Base-by-base conservation (phyloP, 2,329 filamentous ascomycete species). In the Trichophyton simii region DNA sequence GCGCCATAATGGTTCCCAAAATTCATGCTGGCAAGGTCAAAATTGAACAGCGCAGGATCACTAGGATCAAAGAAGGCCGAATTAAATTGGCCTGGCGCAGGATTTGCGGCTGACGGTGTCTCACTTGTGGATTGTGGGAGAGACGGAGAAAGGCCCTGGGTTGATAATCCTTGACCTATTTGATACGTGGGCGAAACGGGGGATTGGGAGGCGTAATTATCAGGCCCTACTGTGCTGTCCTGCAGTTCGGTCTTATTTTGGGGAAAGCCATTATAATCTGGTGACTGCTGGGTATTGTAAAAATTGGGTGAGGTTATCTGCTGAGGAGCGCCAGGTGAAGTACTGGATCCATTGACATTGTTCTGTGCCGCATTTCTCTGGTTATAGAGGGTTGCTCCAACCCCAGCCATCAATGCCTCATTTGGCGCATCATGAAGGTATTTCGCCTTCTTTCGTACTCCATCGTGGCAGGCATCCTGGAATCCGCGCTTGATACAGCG, bases 381-480 rank as follows among this genome's bases (percentile, higher is more conserved):
- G 79, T 70, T 82, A 68, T 76, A 75, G 64, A 70, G 82, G 69
- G 87, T 89, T 68, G 84, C 87, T 3, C 87, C 86, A 57, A 94
- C 81, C 48, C 94, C 90, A n/a, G 91, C 89, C 71, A 92, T 83
- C 64, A 96, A 80, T 54, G 91, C 91, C 72, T 95, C 91, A 59
- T 90, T 85, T 41, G 92, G 91, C 28, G 92, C 91, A 80, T 97
- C 94, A 71, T 97, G 91, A 61, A 99, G 87, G 74, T 99, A 99
- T 75, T 99, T 99, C 59, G 94, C 94, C 81, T 97, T 99, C 76
- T 99, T 99, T 65, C 94, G 87, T 59, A 97, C 91, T 60, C 94
- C 94, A 72, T 99, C 94, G 73, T 96, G 91, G 71, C 94, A 99
- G 64, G 85, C 85, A 72, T 96, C 91, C 69, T 91, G 88, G 22